A percentile compares a stretch with the other conserved stretches of the same genome.
These are phyloP conservation scores for Chlorencoelia australis DNA, from an alignment of 2,329 filamentous ascomycete species.

Conservation along the genomic window DNA sequence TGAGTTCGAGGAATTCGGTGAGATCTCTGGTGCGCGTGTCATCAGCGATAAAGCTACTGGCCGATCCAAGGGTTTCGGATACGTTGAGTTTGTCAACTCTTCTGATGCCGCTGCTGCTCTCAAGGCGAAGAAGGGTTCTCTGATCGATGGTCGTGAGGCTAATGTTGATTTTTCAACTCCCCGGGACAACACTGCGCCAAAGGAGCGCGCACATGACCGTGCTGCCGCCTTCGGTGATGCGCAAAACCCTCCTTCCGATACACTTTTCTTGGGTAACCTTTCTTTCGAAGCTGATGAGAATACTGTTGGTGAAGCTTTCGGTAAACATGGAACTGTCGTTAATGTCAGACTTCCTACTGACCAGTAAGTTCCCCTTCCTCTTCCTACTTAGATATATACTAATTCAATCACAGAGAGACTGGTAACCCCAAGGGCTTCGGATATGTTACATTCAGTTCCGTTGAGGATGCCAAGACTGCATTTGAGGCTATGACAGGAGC, in stretches of 20 bases:
- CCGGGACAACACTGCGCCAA: slow-evolving; percentile 39
- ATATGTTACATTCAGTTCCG: slow-evolving; percentile 58
- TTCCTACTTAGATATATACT: slow-evolving; percentile 17
- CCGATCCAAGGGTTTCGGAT: slow-evolving; percentile 64
- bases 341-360: slow-evolving; percentile 64
- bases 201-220: slow-evolving; percentile 40
- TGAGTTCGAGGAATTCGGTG: slow-evolving; percentile 60
- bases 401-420: slow-evolving; percentile 38
- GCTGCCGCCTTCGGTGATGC: slow-evolving; percentile 51
- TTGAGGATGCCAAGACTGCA: slow-evolving; percentile 57
- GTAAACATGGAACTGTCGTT: slow-evolving; percentile 50
- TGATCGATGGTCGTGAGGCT: slow-evolving; percentile 56
- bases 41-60: slow-evolving; percentile 58
- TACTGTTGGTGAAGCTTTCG: slow-evolving; percentile 52
- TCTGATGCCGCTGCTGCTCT: slow-evolving; percentile 53
- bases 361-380: slow-evolving; percentile 28
- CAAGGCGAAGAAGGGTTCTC: slow-evolving; percentile 51
- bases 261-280: slow-evolving; percentile 64
- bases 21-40: slow-evolving; percentile 52
- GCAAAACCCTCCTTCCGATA: slow-evolving; percentile 53
- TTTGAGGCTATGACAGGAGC: slow-evolving; percentile 52
- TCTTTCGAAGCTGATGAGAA: slow-evolving; percentile 59
- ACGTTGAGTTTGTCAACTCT: slow-evolving; percentile 57
- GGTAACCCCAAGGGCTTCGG: slow-evolving; percentile 64
- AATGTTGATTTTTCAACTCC: slow-evolving; percentile 62